Conservation (phyloP, 2,329 filamentous ascomycete species). For the Talaromyces verruculosus region DNA sequence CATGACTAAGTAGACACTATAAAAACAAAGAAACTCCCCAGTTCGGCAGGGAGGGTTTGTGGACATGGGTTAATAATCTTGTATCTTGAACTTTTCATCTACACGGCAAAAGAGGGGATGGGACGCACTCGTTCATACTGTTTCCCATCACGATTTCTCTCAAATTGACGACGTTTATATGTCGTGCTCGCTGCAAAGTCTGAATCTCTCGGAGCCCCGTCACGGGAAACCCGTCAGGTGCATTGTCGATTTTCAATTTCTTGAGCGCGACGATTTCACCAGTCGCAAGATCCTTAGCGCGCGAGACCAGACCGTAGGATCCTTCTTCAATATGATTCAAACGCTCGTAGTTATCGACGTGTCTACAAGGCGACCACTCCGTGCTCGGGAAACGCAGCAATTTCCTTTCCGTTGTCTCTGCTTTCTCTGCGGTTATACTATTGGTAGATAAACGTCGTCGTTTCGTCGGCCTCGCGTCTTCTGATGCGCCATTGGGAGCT, state of each 20-base stretch:
- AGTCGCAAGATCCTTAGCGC: slow-evolving; percentile 71
- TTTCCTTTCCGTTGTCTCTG: slow-evolving; percentile 39
- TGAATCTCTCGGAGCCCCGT: slow-evolving; percentile 93
- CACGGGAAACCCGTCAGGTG: slow-evolving; percentile 81
- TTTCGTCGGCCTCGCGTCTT: slow-evolving; percentile 54
- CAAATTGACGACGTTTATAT: slow-evolving; percentile 79
- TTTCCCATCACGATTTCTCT: slow-evolving; percentile 81
- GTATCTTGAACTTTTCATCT: slow-evolving; percentile 41
- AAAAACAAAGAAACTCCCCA: slow-evolving; percentile 6
- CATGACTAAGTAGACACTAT: slow-evolving; percentile 87
- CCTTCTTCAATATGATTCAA: slow-evolving; percentile 98
- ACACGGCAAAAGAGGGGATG: not conserved
- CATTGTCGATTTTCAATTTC: slow-evolving; percentile 82
- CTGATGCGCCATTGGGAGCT: slow-evolving; percentile 21
- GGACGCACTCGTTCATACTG: slow-evolving; percentile 56
- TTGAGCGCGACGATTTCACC: slow-evolving; percentile 87
- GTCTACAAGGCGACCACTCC: slow-evolving; percentile 69
- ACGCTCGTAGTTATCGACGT: slow-evolving; percentile 84
- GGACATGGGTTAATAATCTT: slow-evolving; percentile 36
- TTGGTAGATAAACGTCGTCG: slow-evolving; percentile 30
- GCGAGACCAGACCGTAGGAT: slow-evolving; percentile 90
- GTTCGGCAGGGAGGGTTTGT: slow-evolving; percentile 14
- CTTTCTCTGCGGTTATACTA: slow-evolving; percentile 8
- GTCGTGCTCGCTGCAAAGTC: slow-evolving; percentile 75
- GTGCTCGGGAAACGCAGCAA: slow-evolving; percentile 71